These are phyloP conservation scores for Fusarium metavorans DNA, from an alignment of 2,329 filamentous ascomycete species.

Conservation along the genomic window DNA sequence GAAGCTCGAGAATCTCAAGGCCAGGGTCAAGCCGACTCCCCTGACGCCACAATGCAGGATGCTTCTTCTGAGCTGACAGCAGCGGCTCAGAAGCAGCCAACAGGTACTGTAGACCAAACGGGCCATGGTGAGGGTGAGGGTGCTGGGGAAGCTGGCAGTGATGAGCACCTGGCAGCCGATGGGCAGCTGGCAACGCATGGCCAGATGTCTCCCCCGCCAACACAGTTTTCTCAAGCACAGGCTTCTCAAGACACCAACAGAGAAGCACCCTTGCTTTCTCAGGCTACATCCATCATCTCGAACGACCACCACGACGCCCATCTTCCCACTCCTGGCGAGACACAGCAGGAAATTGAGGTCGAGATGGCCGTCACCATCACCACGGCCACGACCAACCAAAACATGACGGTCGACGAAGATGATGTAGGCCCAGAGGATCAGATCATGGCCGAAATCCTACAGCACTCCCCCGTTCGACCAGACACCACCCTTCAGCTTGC, in stretches of 20 bases:
- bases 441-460: constrained; percentile 47
- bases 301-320: constrained; percentile 21
- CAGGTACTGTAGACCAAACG: constrained; percentile 5
- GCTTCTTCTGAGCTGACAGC: constrained; percentile 12
- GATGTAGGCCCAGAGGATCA: constrained; percentile 45
- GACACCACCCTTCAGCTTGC: constrained; percentile 8
- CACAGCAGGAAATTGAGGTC: constrained; percentile 32
- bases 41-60: constrained; percentile 34
- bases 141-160: constrained; percentile 8
- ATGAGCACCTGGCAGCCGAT: constrained; percentile 13
- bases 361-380: constrained; percentile 30
- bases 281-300: constrained; percentile 17
- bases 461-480: constrained; percentile 39
- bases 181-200: constrained; percentile 23
- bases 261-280: constrained; percentile 10
- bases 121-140: neutral
- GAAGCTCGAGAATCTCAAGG: constrained; percentile 12
- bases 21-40: constrained; percentile 10
- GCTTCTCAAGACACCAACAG: constrained; percentile 19
- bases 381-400: constrained; percentile 9
- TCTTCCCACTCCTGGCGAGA: constrained; percentile 40
- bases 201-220: constrained; percentile 41
- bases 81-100: constrained; percentile 1
- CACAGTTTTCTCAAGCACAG: constrained; percentile 31
- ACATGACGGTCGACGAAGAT: constrained; percentile 30